Evolutionary conservation across 345 rosid genomes (phyloP), one percentile per base, ranked within the genome.

Genomic region (Salix brachista): DNA sequence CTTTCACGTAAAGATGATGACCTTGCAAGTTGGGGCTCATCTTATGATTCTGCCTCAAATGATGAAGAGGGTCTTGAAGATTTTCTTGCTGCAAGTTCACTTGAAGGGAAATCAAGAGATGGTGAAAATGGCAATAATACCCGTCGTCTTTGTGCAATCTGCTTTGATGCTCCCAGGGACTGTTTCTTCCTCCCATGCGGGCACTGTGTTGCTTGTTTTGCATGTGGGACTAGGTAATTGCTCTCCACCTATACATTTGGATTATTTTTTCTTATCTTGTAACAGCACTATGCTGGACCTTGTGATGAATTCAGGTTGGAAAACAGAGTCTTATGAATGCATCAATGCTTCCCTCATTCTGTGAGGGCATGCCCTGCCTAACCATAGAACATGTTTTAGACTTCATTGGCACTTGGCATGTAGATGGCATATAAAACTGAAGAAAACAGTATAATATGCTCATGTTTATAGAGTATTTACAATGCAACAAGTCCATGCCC

Each of bases 181-280:
- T 94, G 99, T 85, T 96, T 94, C 85, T 96, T 96, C 85, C 98
- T 96, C 87, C 97, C 97, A 19, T 96, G 99, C 77, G 99, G 99
- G 54, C 98, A 94, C 79, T 96, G 97, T 71, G 90, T 94, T 32
- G 89, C 99, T 79, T 96, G 97, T 83, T 94, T 87, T 80, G 94
- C 80, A 9, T 96, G 99, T 67, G 98, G 98, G 82, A 86, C 92
- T 64, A 89, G 98, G 99, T 94, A 92, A 76, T 19, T 44, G 37
- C 72, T 46, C 28, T 54, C 66, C 42, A 72, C 30, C 50, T 44
- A 66, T 48, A 41, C 62, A 64, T 62, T 66, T 64, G 13, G 30
- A 50, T 75, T 37, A 69, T 30, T 74, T 48, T 69, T 60, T 13
- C 32, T 36, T 17, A 52, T 62, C 34, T 60, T 50, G 41, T 72